Percentiles rank a stretch among this genome's conserved stretches.
phyloP scores from a whole-genome alignment of 345 rosid species.

The Citrus trifoliata region DNA sequence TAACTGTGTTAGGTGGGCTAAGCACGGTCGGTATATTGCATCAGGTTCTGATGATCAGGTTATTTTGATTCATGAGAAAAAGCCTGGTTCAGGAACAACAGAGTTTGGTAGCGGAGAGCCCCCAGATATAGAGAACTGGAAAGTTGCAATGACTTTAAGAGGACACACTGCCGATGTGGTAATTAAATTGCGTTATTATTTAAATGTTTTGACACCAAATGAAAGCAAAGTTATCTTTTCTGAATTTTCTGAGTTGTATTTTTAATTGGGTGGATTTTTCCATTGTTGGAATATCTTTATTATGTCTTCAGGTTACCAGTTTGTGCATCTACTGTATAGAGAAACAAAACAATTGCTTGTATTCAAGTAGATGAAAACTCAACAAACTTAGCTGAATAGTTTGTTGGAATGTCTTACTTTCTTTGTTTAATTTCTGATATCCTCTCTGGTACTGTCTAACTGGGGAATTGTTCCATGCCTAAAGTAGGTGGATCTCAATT shows the following conservation, averaged over 20 bases:
- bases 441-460: constrained; percentile 33
- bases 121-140: constrained; percentile 99
- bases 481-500: constrained; percentile 99
- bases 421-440: constrained; percentile 13
- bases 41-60: constrained; percentile 98
- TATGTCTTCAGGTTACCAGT: neutral
- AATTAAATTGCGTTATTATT: constrained; percentile 31
- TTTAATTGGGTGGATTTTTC: constrained; percentile 1
- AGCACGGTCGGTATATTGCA: constrained; percentile 84
- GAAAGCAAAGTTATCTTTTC: neutral
- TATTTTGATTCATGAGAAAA: constrained; percentile 86
- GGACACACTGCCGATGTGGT: constrained; percentile 99
- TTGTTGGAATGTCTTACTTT: neutral
- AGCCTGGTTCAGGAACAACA: constrained; percentile 96
- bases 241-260: neutral
- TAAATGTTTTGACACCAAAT: neutral
- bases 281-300: neutral
- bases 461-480: constrained; percentile 43
- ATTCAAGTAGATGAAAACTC: neutral
- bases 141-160: constrained; percentile 90
- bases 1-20: constrained; percentile 99
- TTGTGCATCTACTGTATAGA: neutral
- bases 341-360: neutral
- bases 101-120: constrained; percentile 99
- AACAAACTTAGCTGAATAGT: neutral